Evolutionary conservation across 352 stramenopile genomes (phyloP).

Genomic region (Globisporangium radiosum): DNA sequence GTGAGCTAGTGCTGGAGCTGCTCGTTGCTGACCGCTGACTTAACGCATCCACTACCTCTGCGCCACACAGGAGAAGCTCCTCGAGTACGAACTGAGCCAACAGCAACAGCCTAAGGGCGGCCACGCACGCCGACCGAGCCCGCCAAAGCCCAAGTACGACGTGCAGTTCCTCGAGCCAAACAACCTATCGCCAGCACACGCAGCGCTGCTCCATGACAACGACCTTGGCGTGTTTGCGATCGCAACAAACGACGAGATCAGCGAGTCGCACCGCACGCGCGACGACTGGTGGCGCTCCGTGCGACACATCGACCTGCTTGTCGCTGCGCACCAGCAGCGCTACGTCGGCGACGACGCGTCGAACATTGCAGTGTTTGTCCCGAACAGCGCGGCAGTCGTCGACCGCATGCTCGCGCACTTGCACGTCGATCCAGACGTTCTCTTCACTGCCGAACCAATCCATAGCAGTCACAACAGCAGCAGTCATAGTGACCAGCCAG

Average conservation of each 20-base stretch:
- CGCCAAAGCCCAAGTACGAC: slow-evolving; percentile 34
- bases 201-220: slow-evolving; percentile 25
- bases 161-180: slow-evolving; percentile 38
- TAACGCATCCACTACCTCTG: no score
- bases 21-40: no score
- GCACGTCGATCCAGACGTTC: slow-evolving; percentile 41
- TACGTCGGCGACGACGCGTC: slow-evolving; percentile 51
- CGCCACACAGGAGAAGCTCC: slow-evolving; percentile 53
- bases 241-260: slow-evolving; percentile 53
- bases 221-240: slow-evolving; percentile 45
- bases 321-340: slow-evolving; percentile 37
- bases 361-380: slow-evolving; percentile 77
- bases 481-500: slow-evolving; percentile 6
- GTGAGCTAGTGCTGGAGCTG: no score
- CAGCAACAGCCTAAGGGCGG: slow-evolving; percentile 14
- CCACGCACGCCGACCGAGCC: slow-evolving; percentile 17
- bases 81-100: slow-evolving; percentile 77
- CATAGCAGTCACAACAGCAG: slow-evolving; percentile 3
- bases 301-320: slow-evolving; percentile 56
- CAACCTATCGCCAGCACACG: slow-evolving; percentile 15
- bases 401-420: slow-evolving; percentile 44
- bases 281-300: slow-evolving; percentile 57
- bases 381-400: slow-evolving; percentile 44
- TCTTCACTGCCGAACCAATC: slow-evolving; percentile 29
- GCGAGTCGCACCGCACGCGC: slow-evolving; percentile 38